Conservation (phyloP, 345 rosid species). For the Brassica juncea region DNA sequence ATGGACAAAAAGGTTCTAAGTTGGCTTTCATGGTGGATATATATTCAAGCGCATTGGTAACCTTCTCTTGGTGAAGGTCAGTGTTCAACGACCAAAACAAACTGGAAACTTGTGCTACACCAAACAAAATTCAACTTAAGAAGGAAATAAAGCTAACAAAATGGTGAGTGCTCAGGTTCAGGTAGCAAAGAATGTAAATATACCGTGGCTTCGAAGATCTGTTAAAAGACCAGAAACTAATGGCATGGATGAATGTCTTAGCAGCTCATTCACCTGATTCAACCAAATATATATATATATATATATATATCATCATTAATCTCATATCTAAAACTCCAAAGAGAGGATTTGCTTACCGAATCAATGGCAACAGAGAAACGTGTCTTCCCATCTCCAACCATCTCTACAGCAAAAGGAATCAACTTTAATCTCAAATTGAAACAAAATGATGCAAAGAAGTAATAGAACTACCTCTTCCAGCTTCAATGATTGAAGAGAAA, state of each 20-base stretch:
- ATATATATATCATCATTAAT: not conserved
- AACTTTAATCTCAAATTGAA: conserved; percentile 7
- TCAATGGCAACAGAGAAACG: conserved; percentile 79
- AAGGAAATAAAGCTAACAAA: not conserved
- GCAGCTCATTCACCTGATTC: conserved; percentile 68
- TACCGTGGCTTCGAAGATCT: conserved; percentile 84
- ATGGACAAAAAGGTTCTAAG: conserved; percentile 55
- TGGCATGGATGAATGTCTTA: conserved; percentile 62
- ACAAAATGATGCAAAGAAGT: not conserved
- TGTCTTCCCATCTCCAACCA: conserved; percentile 61
- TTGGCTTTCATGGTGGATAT: conserved; percentile 73
- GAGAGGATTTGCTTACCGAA: conserved; percentile 53
- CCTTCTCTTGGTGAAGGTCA: conserved; percentile 69
- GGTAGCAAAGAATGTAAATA: conserved; percentile 9
- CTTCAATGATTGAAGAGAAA: conserved; percentile 58
- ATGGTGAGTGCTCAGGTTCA: not conserved
- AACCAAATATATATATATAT: too few relatives aligned
- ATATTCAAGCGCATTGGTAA: conserved; percentile 65
- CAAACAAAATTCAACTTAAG: conserved; percentile 10
- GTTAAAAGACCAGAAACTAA: conserved; percentile 63
- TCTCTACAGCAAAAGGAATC: conserved; percentile 48
- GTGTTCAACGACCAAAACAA: conserved; percentile 76
- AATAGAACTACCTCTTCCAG: conserved; percentile 60
- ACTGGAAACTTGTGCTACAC: conserved; percentile 45
- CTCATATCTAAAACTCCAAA: not conserved